Base-by-base conservation (phyloP, 148 eudicot genomes). In the Euryodendron excelsum region DNA sequence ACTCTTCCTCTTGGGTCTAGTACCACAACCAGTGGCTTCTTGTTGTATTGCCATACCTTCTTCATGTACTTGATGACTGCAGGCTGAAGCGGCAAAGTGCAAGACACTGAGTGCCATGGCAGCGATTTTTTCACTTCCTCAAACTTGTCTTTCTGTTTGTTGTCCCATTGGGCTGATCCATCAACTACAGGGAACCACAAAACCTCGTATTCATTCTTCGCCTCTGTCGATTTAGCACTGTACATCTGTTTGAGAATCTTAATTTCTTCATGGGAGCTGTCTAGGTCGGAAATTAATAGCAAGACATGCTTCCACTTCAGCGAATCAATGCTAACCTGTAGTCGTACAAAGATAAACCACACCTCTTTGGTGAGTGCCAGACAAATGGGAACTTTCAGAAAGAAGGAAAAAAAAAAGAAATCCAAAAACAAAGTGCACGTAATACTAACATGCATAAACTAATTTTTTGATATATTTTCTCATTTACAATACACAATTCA, bases 181-280 rank as follows among this genome's bases (percentile, higher is more conserved):
- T 88, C 88, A 0, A 88, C 80, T 10, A 93, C 65, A 4, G 95
- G 95, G 61, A 93, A 81, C 97, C 97, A 93, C 1, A 92, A 87
- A 25, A 92, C 81, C 75, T 92, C 93, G 56, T 88, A 87, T 2
- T 86, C 83, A 18, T 88, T 88, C 66, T 91, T 87, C 20, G 79
- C 72, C 77, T 87, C 85, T 60, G 74, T 67, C 31, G 88, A 78
- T 3, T 2, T 41, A 5, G 0, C 91, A 27, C 70, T 73, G 81
- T 91, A 89, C 83, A 93, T 88, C 45, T 85, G 83, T 20, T 86
- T 86, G 10, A 93, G 90, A 61, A 91, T 84, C 23, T 80, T 48
- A 2, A 89, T 85, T 79, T 93, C 97, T 52, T 89, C 95, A 5
- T 76, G 82, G 36, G 95, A 82, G 9, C 88, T 45, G 30, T 93